Evolutionary conservation across 805 yeast species (phyloP).

Genomic region (Kodamaea nitidulidarum): DNA sequence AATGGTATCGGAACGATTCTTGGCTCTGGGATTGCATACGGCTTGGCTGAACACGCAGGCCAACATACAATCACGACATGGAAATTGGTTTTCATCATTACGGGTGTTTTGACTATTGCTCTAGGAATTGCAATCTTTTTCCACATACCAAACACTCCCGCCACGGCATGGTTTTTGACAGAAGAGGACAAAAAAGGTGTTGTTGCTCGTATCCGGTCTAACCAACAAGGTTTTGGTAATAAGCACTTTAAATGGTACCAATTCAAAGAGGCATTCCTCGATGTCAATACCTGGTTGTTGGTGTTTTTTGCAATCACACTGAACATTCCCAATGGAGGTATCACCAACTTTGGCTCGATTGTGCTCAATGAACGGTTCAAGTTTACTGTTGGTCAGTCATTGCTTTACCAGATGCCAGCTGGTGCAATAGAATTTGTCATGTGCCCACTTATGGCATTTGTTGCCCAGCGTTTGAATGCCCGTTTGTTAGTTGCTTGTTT

Average conservation of each 20-base stretch:
- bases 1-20: slow-evolving; percentile 38
- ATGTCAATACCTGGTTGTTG: slow-evolving; percentile 34
- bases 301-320: slow-evolving; percentile 22
- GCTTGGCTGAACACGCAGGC: slow-evolving; percentile 27
- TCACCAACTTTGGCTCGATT: slow-evolving; percentile 34
- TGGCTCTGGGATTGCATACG: slow-evolving; percentile 53
- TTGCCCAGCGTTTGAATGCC: slow-evolving; percentile 23
- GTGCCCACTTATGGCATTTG: slow-evolving; percentile 26
- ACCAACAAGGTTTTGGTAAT: slow-evolving; percentile 44
- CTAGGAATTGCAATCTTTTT: slow-evolving; percentile 45
- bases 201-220: slow-evolving; percentile 48
- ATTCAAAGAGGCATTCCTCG: slow-evolving; percentile 32
- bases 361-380: slow-evolving; percentile 25
- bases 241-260: slow-evolving; percentile 35
- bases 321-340: slow-evolving; percentile 37
- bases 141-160: slow-evolving; percentile 56
- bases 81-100: slow-evolving; percentile 58
- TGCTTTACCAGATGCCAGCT: slow-evolving; percentile 43
- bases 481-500: slow-evolving; percentile 24
- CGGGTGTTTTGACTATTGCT: slow-evolving; percentile 55
- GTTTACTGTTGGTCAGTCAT: slow-evolving; percentile 28
- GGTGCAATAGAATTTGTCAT: slow-evolving; percentile 47
- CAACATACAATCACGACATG: slow-evolving; percentile 46
- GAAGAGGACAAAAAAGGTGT: slow-evolving; percentile 31
- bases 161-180: slow-evolving; percentile 22